Conservation (phyloP, 2,329 filamentous ascomycete genomes). For the Pestalotiopsis sp. region DNA sequence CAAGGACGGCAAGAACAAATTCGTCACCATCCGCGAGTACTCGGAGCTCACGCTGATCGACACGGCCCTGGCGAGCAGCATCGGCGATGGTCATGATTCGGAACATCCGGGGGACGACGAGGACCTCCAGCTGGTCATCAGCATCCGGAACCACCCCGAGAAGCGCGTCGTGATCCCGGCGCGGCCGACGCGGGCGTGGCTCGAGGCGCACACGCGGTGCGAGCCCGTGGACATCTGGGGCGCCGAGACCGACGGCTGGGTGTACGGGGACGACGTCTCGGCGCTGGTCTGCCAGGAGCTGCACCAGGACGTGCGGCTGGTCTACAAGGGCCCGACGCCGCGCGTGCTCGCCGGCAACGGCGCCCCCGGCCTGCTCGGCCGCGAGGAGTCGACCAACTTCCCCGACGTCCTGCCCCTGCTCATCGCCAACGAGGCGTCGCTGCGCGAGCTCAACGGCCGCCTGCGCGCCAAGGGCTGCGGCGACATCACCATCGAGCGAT, state of each 20-base stretch:
- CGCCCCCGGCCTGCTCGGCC: conserved; percentile 54
- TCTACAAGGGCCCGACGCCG: conserved; percentile 64
- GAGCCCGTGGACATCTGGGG: conserved; percentile 60
- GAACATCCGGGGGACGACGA: neutral
- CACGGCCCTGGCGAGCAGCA: conserved; percentile 2
- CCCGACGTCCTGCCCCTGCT: conserved; percentile 62
- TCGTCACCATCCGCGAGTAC: conserved; percentile 65
- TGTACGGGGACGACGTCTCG: conserved; percentile 55
- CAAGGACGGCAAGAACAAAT: conserved; percentile 41
- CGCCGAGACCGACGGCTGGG: conserved; percentile 57
- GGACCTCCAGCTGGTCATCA: conserved; percentile 49
- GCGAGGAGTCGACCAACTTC: conserved; percentile 56
- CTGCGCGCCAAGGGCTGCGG: conserved; percentile 43
- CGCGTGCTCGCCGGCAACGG: conserved; percentile 60
- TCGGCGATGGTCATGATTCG: neutral
- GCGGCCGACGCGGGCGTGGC: conserved; percentile 55
- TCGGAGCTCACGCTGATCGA: conserved; percentile 66
- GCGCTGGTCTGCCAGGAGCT: conserved; percentile 58
- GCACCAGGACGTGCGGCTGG: conserved; percentile 54
- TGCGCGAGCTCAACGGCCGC: conserved; percentile 60
- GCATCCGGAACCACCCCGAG: conserved; percentile 39
- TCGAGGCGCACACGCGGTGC: conserved; percentile 53
- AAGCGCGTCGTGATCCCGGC: conserved; percentile 53
- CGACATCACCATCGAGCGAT: conserved; percentile 62
- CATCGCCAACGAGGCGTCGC: conserved; percentile 57